phyloP scores from a whole-genome alignment of 2,329 filamentous ascomycete species.

The Sporothrix dimorphospora region DNA sequence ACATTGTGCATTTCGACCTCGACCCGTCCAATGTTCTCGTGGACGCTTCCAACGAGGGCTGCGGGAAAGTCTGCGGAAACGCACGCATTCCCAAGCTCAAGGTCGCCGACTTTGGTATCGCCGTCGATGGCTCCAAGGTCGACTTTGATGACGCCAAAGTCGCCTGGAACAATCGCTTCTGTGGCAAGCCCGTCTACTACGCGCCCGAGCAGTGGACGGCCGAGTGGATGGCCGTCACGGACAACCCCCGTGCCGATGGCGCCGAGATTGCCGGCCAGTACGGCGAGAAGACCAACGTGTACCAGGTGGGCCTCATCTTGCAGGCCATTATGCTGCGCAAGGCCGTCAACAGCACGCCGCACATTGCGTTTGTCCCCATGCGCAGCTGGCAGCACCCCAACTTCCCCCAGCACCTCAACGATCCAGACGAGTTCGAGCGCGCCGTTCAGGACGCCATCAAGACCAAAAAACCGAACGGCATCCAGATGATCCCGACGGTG shows the following conservation, averaged over 20 bases:
- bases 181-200: slow-evolving; percentile 26
- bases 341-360: background rate
- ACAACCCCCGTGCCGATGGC: slow-evolving; percentile 6
- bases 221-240: slow-evolving; percentile 30
- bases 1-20: slow-evolving; percentile 35
- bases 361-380: background rate
- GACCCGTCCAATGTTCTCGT: slow-evolving; percentile 34
- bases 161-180: slow-evolving; percentile 16
- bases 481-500: background rate
- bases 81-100: slow-evolving; percentile 23
- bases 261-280: slow-evolving; percentile 28
- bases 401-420: background rate
- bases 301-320: slow-evolving; percentile 30
- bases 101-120: slow-evolving; percentile 32
- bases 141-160: background rate
- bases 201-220: slow-evolving; percentile 33
- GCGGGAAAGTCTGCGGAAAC: background rate
- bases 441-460: too few species aligned
- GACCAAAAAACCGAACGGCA: background rate
- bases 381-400: background rate
- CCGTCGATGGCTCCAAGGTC: background rate
- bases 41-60: background rate
- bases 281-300: slow-evolving; percentile 31
- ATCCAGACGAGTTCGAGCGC: background rate
- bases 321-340: background rate